These are phyloP conservation scores for Cymodocea nodosa DNA, from an alignment of 116 monocot species.

Conservation along the genomic window DNA sequence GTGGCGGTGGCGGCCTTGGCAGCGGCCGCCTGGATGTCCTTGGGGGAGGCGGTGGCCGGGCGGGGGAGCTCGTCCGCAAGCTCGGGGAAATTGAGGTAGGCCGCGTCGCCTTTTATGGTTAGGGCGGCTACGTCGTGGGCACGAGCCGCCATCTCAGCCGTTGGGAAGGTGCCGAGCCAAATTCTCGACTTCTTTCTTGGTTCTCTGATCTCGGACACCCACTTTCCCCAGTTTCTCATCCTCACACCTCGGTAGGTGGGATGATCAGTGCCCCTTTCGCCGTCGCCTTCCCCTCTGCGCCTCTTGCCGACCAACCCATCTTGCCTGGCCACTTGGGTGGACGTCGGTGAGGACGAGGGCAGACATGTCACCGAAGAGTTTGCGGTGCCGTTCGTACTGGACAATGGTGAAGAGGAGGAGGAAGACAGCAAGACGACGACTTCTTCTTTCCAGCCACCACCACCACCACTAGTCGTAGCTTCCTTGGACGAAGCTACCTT, in stretches of 20 bases:
- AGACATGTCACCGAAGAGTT: slow-evolving; percentile 8
- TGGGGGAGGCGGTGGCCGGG: slow-evolving; percentile 45
- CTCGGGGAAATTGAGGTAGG: slow-evolving; percentile 67
- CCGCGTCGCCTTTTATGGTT: slow-evolving; percentile 53
- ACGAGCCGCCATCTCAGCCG: slow-evolving; percentile 71
- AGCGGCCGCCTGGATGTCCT: slow-evolving; percentile 72
- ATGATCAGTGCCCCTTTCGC: slow-evolving; percentile 5
- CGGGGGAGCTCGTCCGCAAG: slow-evolving; percentile 46
- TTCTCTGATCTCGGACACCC: slow-evolving; percentile 68
- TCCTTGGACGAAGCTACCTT: too few species aligned
- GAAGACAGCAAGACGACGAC: not conserved
- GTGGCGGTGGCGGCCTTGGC: slow-evolving; percentile 32
- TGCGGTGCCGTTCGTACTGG: not conserved
- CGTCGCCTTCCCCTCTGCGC: slow-evolving; percentile 1
- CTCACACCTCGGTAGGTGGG: slow-evolving; percentile 47
- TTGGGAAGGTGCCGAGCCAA: slow-evolving; percentile 70
- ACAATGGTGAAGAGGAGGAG: not conserved
- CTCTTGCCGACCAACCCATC: slow-evolving; percentile 10
- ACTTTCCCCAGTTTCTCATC: slow-evolving; percentile 69
- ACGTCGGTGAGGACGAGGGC: not conserved
- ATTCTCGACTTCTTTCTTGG: slow-evolving; percentile 66
- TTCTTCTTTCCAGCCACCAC: too few species aligned
- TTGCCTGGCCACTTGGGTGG: not conserved
- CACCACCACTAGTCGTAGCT: too few species aligned
- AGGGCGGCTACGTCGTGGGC: slow-evolving; percentile 75